Evolutionary conservation across 2,329 filamentous ascomycete genomes (phyloP).

Genomic region (Curvularia verruculosa): DNA sequence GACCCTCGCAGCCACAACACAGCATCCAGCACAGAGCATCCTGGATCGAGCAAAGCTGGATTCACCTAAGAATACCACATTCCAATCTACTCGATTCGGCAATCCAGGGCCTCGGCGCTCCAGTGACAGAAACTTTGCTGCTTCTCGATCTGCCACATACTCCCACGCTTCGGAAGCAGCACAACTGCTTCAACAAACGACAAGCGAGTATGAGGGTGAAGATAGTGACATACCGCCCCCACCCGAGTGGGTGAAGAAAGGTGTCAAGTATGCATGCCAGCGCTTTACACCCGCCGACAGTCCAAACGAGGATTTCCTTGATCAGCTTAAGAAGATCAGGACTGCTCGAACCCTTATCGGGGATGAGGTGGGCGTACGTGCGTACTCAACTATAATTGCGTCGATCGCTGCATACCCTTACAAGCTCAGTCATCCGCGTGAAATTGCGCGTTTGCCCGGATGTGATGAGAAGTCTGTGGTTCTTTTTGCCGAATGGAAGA

Average conservation of each 20-base stretch:
- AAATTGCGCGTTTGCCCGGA: conserved; percentile 67
- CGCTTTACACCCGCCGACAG: conserved; percentile 72
- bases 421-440: conserved; percentile 53
- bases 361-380: conserved; percentile 80
- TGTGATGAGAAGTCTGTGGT: conserved; percentile 80
- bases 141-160: conserved; percentile 22
- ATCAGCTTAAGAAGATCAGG: conserved; percentile 75
- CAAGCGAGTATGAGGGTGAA: conserved; percentile 74
- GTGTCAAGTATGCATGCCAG: conserved; percentile 77
- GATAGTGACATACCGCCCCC: conserved; percentile 64
- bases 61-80: conserved; percentile 32
- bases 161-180: conserved; percentile 28
- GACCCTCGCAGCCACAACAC: conserved; percentile 26
- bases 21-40: conserved; percentile 47
- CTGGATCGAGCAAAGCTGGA: conserved; percentile 62
- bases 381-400: conserved; percentile 88
- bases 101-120: conserved; percentile 41
- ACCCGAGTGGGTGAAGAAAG: conserved; percentile 71
- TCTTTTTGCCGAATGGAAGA: conserved; percentile 77
- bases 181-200: conserved; percentile 70
- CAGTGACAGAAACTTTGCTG: conserved; percentile 39
- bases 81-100: conserved; percentile 21
- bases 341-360: conserved; percentile 71
- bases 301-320: conserved; percentile 78
- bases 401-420: conserved; percentile 80